Percentiles rank a stretch among this genome's conserved stretches.
Evolutionary conservation across 768 basidiomycete species (phyloP).

Genomic region (Suillus ampliporus): DNA sequence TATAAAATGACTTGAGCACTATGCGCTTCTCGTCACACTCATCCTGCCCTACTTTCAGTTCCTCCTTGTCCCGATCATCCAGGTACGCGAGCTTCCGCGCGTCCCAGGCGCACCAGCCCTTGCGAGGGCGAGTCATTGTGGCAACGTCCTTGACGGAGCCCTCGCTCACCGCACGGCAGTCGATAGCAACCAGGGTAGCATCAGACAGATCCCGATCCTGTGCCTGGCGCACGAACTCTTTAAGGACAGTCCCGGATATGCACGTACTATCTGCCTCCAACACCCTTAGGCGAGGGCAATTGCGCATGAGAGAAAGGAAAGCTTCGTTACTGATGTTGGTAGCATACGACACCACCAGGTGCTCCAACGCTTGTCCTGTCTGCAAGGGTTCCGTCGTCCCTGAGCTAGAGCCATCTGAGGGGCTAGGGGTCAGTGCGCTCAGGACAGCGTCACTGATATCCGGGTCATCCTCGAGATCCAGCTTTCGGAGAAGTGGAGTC

Average conservation of each 20-base stretch:
- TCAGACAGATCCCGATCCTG: slow-evolving; percentile 52
- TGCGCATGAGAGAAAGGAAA: slow-evolving; percentile 64
- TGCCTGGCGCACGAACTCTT: slow-evolving; percentile 67
- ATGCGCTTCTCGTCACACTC: slow-evolving; percentile 79
- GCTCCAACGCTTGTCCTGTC: slow-evolving; percentile 73
- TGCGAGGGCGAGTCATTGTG: slow-evolving; percentile 63
- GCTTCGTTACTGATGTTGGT: slow-evolving; percentile 66
- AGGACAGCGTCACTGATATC: slow-evolving; percentile 79
- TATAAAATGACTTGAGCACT: slow-evolving; percentile 83
- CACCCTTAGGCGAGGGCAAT: slow-evolving; percentile 63
- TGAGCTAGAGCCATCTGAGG: slow-evolving; percentile 17
- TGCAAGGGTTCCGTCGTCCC: slow-evolving; percentile 36
- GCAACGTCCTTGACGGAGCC: slow-evolving; percentile 64
- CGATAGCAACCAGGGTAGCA: slow-evolving; percentile 70
- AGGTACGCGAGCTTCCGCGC: slow-evolving; percentile 73
- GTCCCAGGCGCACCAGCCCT: slow-evolving; percentile 77
- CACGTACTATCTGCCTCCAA: slow-evolving; percentile 85
- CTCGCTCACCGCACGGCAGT: slow-evolving; percentile 77
- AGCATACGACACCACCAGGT: slow-evolving; percentile 73
- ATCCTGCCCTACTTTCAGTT: slow-evolving; percentile 73
- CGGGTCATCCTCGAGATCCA: slow-evolving; percentile 87
- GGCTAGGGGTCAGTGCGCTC: slow-evolving; percentile 59
- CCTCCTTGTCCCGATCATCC: slow-evolving; percentile 71
- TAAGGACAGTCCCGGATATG: slow-evolving; percentile 63
- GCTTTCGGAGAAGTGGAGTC: slow-evolving; percentile 69